phyloP scores from a whole-genome alignment of 2,329 filamentous ascomycete species.

The Monilinia aucupariae region DNA sequence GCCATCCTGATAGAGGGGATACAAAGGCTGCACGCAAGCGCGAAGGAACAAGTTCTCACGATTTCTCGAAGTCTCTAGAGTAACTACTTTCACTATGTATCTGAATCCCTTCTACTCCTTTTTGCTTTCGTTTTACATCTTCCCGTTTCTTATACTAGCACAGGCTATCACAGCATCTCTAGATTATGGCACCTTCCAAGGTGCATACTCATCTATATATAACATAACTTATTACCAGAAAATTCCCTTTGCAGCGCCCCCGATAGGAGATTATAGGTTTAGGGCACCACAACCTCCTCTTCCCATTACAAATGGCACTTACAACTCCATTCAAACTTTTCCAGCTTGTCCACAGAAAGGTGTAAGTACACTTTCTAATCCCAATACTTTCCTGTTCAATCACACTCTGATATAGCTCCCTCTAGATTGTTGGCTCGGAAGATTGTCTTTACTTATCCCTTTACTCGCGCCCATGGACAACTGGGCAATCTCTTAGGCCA shows the following conservation, averaged over 20 bases:
- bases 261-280: conserved; percentile 53
- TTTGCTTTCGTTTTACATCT: background rate
- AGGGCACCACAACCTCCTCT: conserved; percentile 53
- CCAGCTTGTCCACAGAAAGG: conserved; percentile 55
- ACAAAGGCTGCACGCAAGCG: background rate
- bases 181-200: conserved; percentile 48
- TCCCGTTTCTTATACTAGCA: conserved; percentile 8
- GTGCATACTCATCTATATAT: conserved; percentile 46
- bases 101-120: background rate
- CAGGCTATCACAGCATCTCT: conserved; percentile 39
- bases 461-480: conserved; percentile 52
- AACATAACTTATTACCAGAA: conserved; percentile 56
- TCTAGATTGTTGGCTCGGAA: conserved; percentile 47
- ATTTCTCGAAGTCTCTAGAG: background rate
- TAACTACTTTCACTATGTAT: background rate
- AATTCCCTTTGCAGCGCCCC: conserved; percentile 57
- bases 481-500: conserved; percentile 43
- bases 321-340: conserved; percentile 50
- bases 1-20: background rate
- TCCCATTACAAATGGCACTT: conserved; percentile 44
- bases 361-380: conserved; percentile 30
- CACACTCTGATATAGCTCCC: background rate
- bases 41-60: conserved; percentile 1
- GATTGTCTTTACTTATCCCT: conserved; percentile 58
- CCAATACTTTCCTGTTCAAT: too few species aligned